These are phyloP conservation scores for Umbilicus rupestris DNA, from an alignment of 164 flowering plant species.

Conservation along the genomic window DNA sequence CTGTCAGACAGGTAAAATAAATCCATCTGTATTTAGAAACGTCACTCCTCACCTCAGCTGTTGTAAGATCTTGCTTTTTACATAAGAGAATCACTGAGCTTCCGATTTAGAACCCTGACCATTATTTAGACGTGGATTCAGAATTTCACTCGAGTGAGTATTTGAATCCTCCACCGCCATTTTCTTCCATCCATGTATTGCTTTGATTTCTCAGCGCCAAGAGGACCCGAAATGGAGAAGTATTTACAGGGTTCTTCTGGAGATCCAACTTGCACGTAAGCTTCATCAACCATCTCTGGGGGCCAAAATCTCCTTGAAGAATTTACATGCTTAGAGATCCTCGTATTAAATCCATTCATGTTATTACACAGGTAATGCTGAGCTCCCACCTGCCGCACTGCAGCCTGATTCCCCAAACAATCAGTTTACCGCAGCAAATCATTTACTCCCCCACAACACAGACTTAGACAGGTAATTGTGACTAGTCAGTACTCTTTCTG, in stretches of 20 bases:
- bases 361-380: too few species aligned
- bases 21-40: not conserved
- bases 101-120: slow-evolving; percentile 13
- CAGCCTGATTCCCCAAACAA: too few species aligned
- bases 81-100: slow-evolving; percentile 27
- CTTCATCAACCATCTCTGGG: not conserved
- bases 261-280: not conserved
- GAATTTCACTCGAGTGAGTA: slow-evolving; percentile 28
- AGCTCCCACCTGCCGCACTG: too few species aligned
- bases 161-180: not conserved
- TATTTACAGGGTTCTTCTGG: not conserved
- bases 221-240: not conserved
- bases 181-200: not conserved
- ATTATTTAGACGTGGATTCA: slow-evolving; percentile 19
- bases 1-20: slow-evolving; percentile 44
- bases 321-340: not conserved
- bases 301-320: not conserved
- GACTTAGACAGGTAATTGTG: too few species aligned
- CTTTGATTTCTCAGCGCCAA: not conserved
- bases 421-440: too few species aligned
- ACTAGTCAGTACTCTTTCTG: too few species aligned
- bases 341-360: not conserved
- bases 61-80: not conserved
- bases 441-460: too few species aligned
- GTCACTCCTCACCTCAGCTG: not conserved